A percentile compares a stretch with the other conserved stretches of the same genome.
Conservation (phyloP, 1,284 basidiomycete genomes). For the Papiliotrema flavescens region DNA sequence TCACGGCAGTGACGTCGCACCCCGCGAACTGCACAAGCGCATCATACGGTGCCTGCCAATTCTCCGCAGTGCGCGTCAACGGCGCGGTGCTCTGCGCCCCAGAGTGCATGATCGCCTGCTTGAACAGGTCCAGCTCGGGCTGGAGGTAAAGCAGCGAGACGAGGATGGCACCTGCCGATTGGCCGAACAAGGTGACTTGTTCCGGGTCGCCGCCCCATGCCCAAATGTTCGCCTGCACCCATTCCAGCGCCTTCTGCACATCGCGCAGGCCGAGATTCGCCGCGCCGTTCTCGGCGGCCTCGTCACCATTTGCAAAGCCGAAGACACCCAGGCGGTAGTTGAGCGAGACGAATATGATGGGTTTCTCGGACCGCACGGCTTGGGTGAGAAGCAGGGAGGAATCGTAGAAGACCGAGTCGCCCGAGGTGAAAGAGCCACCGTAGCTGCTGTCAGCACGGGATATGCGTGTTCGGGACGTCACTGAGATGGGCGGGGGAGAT, state of each 20-base stretch:
- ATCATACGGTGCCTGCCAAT: conserved; percentile 36
- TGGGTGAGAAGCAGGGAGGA: conserved; percentile 6
- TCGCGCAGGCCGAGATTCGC: conserved; percentile 49
- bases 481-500: too few relatives aligned
- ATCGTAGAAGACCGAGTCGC: conserved; percentile 24
- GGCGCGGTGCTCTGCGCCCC: conserved; percentile 40
- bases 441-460: conserved; percentile 1
- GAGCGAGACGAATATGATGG: conserved; percentile 49
- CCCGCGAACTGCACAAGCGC: conserved; percentile 24
- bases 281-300: conserved; percentile 34
- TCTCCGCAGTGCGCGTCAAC: conserved; percentile 19
- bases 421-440: conserved; percentile 39
- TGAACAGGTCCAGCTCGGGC: conserved; percentile 36
- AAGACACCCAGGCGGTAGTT: conserved; percentile 52
- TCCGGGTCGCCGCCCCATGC: conserved; percentile 53
- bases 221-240: conserved; percentile 52
- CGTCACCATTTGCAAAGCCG: conserved; percentile 49
- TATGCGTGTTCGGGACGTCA: too few relatives aligned
- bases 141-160: conserved; percentile 25
- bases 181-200: conserved; percentile 26
- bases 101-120: conserved; percentile 47
- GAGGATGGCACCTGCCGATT: not conserved
- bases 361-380: conserved; percentile 15
- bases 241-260: conserved; percentile 51
- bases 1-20: conserved; percentile 12